These are phyloP conservation scores for Penicillium desertorum DNA, from an alignment of 495 filamentous ascomycete genomes.

Conservation along the genomic window DNA sequence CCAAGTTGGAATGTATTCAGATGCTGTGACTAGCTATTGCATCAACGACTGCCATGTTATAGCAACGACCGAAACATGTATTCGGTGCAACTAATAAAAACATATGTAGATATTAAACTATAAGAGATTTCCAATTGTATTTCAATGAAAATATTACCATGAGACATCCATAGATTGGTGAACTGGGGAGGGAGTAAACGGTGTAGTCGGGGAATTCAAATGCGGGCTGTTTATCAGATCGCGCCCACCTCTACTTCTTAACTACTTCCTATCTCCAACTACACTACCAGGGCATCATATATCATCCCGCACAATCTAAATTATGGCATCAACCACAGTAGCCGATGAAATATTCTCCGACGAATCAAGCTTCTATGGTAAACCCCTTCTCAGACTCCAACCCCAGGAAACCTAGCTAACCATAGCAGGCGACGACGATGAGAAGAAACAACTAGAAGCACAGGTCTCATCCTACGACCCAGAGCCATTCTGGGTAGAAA, in stretches of 20 bases:
- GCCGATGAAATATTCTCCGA: slow-evolving; percentile 50
- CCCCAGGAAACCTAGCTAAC: slow-evolving; percentile 12
- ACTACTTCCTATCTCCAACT: neutral
- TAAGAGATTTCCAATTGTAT: neutral
- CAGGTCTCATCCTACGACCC: slow-evolving; percentile 44
- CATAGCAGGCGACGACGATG: slow-evolving; percentile 55
- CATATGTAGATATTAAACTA: no score
- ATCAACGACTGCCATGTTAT: neutral
- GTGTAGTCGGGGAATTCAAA: neutral
- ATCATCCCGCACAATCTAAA: neutral
- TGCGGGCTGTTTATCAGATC: neutral
- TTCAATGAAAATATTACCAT: neutral
- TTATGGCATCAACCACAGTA: slow-evolving; percentile 10
- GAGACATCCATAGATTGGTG: neutral
- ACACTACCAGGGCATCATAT: neutral
- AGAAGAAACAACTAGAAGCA: slow-evolving; percentile 38
- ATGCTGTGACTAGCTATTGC: neutral
- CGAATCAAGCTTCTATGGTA: slow-evolving; percentile 74
- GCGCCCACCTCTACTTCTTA: neutral
- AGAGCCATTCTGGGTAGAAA: slow-evolving; percentile 45
- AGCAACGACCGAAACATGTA: neutral
- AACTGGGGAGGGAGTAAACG: neutral
- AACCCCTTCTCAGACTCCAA: neutral
- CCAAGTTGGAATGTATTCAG: neutral
- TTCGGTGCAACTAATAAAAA: neutral